Base-by-base conservation (phyloP, 306 rosid species). In the Arachis hypogaea region DNA sequence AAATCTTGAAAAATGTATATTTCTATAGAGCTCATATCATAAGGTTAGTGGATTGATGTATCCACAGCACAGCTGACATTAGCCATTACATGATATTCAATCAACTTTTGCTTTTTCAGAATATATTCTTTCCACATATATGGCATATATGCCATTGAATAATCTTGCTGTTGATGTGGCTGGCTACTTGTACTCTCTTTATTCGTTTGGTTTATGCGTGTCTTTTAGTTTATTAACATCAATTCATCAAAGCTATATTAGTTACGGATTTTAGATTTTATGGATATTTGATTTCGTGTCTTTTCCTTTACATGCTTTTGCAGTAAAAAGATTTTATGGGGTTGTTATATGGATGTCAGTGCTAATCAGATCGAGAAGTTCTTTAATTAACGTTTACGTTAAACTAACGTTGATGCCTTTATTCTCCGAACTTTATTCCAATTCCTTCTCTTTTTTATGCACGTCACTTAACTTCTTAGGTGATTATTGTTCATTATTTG, bases 61-160 rank as follows among this genome's bases (percentile, higher is more conserved):
- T 22, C 1, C 5, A 11, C 8, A 50, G 1, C 33, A 50, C 46
- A 49, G 45, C 30, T 67, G 59, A 28, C 52, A 41, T 68, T 38
- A 36, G 50, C 18, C 9, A 38, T 68, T 68, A 46, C 18, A 33
- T 60, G 65, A 36, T 41, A 36, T 60, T 60, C 18, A 59, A 59
- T 58, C 42, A 33, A 30, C 45, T 11, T 33, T 60, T 60, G 9
- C 44, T 60, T 60, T 60, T 60, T 7, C 11, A 61, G 29, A 61
- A 40, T 33, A 60, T 60, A 36, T 6, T 36, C 63, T 30, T 11
- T 33, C 41, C 63, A 10, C 43, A 22, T 22, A 22, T 22, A 22
- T 22, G 28, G 28, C 28, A 22, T 22, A 22, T 22, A 22, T 22
- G 28, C 28, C 28, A 22, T 22, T 22, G 28, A 22, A 22, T 22